Evolutionary conservation across 139 green algal genomes (phyloP).

Genomic region (Ettlia oleoabundans): DNA sequence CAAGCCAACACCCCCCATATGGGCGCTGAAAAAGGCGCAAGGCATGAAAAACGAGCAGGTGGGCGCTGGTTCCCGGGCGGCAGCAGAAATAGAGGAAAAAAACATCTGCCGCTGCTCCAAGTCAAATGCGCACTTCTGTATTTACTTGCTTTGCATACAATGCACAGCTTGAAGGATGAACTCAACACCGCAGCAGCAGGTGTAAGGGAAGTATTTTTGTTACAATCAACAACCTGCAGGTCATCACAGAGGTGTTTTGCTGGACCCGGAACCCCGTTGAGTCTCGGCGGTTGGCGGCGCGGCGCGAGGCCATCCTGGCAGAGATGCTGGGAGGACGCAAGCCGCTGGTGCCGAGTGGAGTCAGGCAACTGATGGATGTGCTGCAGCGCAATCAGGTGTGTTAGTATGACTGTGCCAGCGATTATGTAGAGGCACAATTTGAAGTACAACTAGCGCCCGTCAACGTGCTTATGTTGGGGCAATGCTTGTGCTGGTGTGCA

Average conservation of each 20-base stretch:
- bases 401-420: not conserved
- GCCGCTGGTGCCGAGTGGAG: constrained; percentile 57
- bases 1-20: constrained; percentile 73
- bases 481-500: too few species aligned
- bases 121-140: too few species aligned
- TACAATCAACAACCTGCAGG: too few species aligned
- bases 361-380: constrained; percentile 74
- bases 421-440: too few species aligned
- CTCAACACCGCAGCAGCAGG: too few species aligned
- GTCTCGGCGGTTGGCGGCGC: constrained; percentile 68
- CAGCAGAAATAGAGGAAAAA: too few species aligned
- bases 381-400: constrained; percentile 48
- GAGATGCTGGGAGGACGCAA: constrained; percentile 57
- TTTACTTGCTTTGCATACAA: too few species aligned
- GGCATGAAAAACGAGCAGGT: constrained; percentile 94
- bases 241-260: constrained; percentile 87
- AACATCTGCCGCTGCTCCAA: too few species aligned
- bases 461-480: too few species aligned
- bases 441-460: too few species aligned
- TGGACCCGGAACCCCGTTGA: constrained; percentile 87
- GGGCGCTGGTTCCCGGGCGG: not conserved
- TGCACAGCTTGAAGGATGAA: too few species aligned
- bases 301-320: constrained; percentile 81
- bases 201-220: too few species aligned
- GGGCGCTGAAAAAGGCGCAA: constrained; percentile 69